phyloP scores from a whole-genome alignment of 805 yeast species.

The Spathaspora passalidarum region DNA sequence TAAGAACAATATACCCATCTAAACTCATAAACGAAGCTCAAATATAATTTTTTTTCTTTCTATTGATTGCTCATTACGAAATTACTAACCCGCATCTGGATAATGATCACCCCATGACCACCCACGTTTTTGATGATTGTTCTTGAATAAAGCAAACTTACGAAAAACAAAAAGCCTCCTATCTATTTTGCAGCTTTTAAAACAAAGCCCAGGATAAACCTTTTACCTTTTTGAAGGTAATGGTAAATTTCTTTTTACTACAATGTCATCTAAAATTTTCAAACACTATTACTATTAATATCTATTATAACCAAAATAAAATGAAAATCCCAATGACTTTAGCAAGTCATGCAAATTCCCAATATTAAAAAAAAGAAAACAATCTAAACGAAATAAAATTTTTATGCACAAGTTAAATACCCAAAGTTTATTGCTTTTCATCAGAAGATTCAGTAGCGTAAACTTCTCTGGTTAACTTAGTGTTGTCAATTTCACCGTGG shows the following conservation, averaged over 20 bases:
- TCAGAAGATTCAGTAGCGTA: constrained; percentile 25
- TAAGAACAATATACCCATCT: background rate
- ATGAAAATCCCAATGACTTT: background rate
- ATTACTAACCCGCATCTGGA: too few species aligned
- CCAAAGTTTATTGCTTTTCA: constrained; percentile 14
- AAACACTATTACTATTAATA: background rate
- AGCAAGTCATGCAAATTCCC: background rate
- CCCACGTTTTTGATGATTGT: background rate
- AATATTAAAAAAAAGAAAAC: background rate
- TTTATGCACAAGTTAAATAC: background rate
- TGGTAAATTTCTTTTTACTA: background rate
- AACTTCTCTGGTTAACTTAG: constrained; percentile 39
- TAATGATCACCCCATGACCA: too few species aligned
- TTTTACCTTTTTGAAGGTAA: background rate
- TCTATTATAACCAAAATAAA: constrained; percentile 1
- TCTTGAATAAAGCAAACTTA: background rate
- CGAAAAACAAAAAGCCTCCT: background rate
- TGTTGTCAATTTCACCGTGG: constrained; percentile 70
- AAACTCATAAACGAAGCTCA: background rate
- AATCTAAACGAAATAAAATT: background rate
- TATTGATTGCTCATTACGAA: background rate
- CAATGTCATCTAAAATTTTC: background rate
- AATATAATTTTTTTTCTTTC: background rate
- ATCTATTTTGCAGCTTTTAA: background rate
- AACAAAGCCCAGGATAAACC: background rate